Evolutionary conservation across 2,329 filamentous ascomycete species (phyloP).

Genomic region (Cladosporium oxysporum): DNA sequence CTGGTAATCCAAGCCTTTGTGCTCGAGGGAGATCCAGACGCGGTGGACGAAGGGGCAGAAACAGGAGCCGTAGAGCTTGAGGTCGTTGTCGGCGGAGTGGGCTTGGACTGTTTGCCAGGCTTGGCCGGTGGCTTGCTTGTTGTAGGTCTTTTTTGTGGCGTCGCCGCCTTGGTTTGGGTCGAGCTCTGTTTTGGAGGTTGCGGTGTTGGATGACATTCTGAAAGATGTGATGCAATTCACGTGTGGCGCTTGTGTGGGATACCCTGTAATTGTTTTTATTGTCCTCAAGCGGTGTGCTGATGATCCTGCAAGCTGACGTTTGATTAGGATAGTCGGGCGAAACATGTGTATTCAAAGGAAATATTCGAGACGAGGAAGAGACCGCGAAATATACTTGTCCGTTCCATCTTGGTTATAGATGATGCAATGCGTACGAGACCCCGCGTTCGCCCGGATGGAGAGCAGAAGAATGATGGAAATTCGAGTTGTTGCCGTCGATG

Average conservation of each 20-base stretch:
- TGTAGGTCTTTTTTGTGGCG: slow-evolving; percentile 62
- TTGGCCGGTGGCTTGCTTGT: slow-evolving; percentile 70
- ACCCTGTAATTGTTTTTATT: background rate
- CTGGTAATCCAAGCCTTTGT: slow-evolving; percentile 76
- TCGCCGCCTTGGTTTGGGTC: slow-evolving; percentile 53
- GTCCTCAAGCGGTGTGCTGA: background rate
- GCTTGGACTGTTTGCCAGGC: slow-evolving; percentile 69
- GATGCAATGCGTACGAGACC: slow-evolving; percentile 2
- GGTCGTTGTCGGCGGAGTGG: slow-evolving; percentile 67
- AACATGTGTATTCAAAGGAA: background rate
- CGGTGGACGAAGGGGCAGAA: slow-evolving; percentile 88
- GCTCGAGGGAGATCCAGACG: slow-evolving; percentile 85
- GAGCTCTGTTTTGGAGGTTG: slow-evolving; percentile 29
- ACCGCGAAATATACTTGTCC: background rate
- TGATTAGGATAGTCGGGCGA: background rate
- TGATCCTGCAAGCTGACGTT: background rate
- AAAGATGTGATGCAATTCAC: background rate
- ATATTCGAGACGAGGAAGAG: background rate
- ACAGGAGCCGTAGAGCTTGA: slow-evolving; percentile 80
- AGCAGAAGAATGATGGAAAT: no score
- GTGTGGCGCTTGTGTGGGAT: background rate
- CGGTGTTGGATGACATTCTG: slow-evolving; percentile 6
- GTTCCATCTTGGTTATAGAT: background rate
- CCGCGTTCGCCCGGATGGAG: background rate
- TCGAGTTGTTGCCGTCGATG: background rate